Percentiles rank a stretch among this genome's conserved stretches.
Conservation (phyloP, 1,284 basidiomycete species). For the Coriolopsis trogii region DNA sequence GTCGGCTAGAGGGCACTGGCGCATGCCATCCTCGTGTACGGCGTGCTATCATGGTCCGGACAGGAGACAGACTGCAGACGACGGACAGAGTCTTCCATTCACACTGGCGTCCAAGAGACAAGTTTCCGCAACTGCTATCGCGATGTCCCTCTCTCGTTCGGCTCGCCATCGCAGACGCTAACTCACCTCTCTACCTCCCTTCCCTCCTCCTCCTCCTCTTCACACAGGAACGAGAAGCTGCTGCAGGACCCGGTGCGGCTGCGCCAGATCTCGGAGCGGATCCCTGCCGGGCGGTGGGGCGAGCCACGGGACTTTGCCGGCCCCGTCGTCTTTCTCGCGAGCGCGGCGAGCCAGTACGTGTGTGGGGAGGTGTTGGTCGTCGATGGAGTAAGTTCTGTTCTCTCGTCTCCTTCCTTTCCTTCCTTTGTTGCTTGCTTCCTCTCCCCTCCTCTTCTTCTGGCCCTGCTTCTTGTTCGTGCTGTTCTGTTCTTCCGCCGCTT, state of each 20-base stretch:
- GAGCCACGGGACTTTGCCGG: slow-evolving; percentile 89
- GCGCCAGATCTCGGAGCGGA: slow-evolving; percentile 90
- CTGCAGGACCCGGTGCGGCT: slow-evolving; percentile 74
- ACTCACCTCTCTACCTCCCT: neutral
- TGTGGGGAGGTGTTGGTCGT: slow-evolving; percentile 86
- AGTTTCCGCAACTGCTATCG: neutral
- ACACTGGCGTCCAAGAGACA: no score
- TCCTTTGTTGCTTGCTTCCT: neutral
- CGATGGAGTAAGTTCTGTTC: slow-evolving; percentile 58
- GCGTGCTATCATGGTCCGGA: no score
- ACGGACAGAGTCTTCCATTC: no score
- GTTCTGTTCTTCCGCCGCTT: neutral
- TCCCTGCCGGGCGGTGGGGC: slow-evolving; percentile 93
- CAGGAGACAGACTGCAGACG: no score
- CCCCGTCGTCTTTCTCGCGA: slow-evolving; percentile 88
- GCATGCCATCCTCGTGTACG: no score
- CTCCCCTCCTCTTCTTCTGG: neutral
- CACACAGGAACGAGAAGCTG: slow-evolving; percentile 74
- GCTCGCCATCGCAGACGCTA: neutral
- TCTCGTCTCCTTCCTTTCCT: neutral
- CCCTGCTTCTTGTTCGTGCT: neutral
- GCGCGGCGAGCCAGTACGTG: slow-evolving; percentile 85
- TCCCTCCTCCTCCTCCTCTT: neutral
- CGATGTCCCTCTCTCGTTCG: neutral
- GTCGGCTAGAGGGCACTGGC: no score